A percentile compares a stretch with the other conserved stretches of the same genome.
Evolutionary conservation across 257 asterid species (phyloP).

Genomic region (Solanum piurae): DNA sequence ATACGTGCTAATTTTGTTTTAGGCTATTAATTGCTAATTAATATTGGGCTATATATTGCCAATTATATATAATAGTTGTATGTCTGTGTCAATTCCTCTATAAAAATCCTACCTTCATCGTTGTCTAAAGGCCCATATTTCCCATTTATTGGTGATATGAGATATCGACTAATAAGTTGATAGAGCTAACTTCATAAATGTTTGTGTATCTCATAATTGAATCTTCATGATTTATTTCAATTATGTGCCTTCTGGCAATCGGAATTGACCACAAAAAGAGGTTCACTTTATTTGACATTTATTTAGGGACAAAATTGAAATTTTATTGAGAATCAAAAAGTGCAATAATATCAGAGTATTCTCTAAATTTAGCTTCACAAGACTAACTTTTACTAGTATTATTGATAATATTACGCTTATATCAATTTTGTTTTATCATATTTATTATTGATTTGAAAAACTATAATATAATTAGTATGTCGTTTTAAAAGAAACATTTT

Average conservation of each 20-base stretch:
- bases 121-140: neutral
- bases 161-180: neutral
- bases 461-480: too few relatives aligned
- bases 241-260: neutral
- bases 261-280: neutral
- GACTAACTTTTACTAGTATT: too few relatives aligned
- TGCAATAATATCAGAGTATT: neutral
- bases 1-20: too few relatives aligned
- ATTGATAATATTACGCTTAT: too few relatives aligned
- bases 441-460: neutral
- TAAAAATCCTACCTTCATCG: neutral
- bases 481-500: neutral
- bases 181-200: neutral
- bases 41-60: too few relatives aligned
- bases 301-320: neutral
- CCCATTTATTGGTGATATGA: neutral
- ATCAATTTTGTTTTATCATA: neutral
- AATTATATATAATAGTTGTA: too few relatives aligned
- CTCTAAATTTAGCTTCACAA: too few relatives aligned
- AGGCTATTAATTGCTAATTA: too few relatives aligned
- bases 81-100: too few relatives aligned
- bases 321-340: neutral
- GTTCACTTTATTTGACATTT: neutral
- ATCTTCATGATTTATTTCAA: neutral
- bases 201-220: neutral